A percentile compares a stretch with the other conserved stretches of the same genome.
Conservation (phyloP, 805 yeast species). For the Huiozyma sinensis region DNA sequence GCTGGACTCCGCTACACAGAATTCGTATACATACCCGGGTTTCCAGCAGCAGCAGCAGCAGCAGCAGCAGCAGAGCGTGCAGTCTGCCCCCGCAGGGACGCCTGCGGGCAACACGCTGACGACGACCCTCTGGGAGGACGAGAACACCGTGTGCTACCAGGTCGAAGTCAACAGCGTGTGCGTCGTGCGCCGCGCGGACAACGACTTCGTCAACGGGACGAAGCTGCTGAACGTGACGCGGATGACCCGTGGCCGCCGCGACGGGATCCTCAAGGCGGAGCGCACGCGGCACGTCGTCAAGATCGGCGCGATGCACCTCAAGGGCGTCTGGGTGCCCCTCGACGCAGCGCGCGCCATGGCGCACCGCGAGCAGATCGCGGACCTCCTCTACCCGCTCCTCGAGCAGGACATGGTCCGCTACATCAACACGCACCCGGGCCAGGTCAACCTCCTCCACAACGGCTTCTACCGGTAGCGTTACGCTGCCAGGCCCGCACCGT, state of each 20-base stretch:
- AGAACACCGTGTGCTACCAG: conserved; percentile 73
- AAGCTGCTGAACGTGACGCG: conserved; percentile 74
- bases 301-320: conserved; percentile 78
- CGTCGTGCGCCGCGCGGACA: conserved; percentile 76
- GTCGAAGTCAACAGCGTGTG: conserved; percentile 74
- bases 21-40: conserved; percentile 12
- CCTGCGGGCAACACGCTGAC: conserved; percentile 36
- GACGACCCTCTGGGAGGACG: conserved; percentile 89
- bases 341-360: conserved; percentile 78
- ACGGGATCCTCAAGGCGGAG: conserved; percentile 71
- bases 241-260: conserved; percentile 80
- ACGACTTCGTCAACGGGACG: conserved; percentile 79
- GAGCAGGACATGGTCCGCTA: conserved; percentile 55
- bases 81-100: not conserved
- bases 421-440: no score
- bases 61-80: not conserved
- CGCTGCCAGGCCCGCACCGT: not conserved
- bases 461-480: not conserved
- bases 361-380: conserved; percentile 64
- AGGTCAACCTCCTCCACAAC: not conserved
- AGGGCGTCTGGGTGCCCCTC: conserved; percentile 87
- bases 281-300: conserved; percentile 71
- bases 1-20: no score
- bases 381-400: conserved; percentile 54
- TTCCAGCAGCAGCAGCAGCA: conserved; percentile 5